phyloP scores from a whole-genome alignment of 2,329 filamentous ascomycete genomes.

The Fusarium citri region DNA sequence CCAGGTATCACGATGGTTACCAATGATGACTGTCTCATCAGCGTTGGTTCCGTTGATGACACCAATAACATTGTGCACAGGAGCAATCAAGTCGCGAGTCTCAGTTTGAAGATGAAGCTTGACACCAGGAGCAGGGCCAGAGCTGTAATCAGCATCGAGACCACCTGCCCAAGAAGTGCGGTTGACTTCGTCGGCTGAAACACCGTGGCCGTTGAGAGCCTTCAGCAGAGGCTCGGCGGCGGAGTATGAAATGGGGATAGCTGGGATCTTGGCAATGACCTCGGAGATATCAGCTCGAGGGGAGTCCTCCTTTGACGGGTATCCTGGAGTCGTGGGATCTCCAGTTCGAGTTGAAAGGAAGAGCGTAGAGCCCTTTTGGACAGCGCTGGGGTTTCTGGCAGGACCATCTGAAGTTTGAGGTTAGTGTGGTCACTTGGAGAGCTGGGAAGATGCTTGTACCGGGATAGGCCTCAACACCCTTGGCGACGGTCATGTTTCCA shows the following conservation, averaged over 20 bases:
- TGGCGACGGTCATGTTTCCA: slow-evolving; percentile 77
- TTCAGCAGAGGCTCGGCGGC: slow-evolving; percentile 83
- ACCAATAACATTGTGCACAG: slow-evolving; percentile 83
- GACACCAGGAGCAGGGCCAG: slow-evolving; percentile 63
- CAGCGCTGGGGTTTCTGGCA: slow-evolving; percentile 79
- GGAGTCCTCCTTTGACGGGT: slow-evolving; percentile 79
- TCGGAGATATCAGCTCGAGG: slow-evolving; percentile 71
- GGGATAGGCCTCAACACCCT: slow-evolving; percentile 79
- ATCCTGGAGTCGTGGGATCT: slow-evolving; percentile 84
- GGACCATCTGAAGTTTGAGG: slow-evolving; percentile 62
- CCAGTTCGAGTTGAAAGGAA: slow-evolving; percentile 67
- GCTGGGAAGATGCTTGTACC: slow-evolving; percentile 34
- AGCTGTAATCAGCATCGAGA: slow-evolving; percentile 57
- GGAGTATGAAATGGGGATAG: slow-evolving; percentile 81
- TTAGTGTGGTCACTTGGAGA: background rate
- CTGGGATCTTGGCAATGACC: slow-evolving; percentile 80
- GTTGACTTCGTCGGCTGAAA: slow-evolving; percentile 74
- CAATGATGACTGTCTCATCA: slow-evolving; percentile 78
- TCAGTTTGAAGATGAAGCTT: slow-evolving; percentile 74
- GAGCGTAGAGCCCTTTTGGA: slow-evolving; percentile 82
- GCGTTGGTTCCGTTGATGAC: slow-evolving; percentile 80
- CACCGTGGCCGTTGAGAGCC: slow-evolving; percentile 80
- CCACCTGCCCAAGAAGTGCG: slow-evolving; percentile 68
- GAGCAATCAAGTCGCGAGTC: slow-evolving; percentile 76
- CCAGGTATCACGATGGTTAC: slow-evolving; percentile 78